Evolutionary conservation across 805 yeast species (phyloP), one percentile per base, ranked within the genome.

Genomic region (Barnettozyma populi): DNA sequence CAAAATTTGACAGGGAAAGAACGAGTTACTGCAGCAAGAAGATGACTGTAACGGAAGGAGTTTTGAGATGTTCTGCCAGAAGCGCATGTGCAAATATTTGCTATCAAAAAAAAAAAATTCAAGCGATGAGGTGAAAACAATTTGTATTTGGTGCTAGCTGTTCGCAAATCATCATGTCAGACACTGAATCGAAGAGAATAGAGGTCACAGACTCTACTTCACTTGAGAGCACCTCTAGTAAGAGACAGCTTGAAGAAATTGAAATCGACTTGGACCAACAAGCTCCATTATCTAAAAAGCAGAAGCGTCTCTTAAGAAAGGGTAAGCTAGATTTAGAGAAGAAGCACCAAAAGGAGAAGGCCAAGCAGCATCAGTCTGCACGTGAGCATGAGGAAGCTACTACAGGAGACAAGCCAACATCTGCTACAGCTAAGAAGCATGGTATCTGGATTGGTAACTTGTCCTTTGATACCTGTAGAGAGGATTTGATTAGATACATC

Each of bases 381-480:
- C 19, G 46, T 34, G 29, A 14, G 20, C 31, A 40, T 25, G 45
- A 40, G 29, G 41, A 46, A 14, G 42, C 32, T 18, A 35, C 16
- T 21, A 68, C 63, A 38, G 53, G 59, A 18, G 70, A 70, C 44
- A 72, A 72, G 60, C 29, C 42, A 9, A 35, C 19, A 2, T 41
- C 23, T 6, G 18, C 38, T 7, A 75, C 83, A 5, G 43, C 35
- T 13, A 51, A 46, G 35, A 78, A 75, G 46, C 78, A 69, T 57
- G 95, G 95, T 40, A 94, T 90, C 32, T 94, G 99, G 99, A 78
- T 94, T 41, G 99, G 99, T 38, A 94, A 94, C 63, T 68, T 94
- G 53, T 75, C 96, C 0, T 94, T 84, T 59, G 94, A 87, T 45
- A 88, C 97, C 5, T 74, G 82, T 0, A 80, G 76, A 56, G 92